phyloP scores from a whole-genome alignment of 345 rosid genomes.

The Gossypium ekmanianum region DNA sequence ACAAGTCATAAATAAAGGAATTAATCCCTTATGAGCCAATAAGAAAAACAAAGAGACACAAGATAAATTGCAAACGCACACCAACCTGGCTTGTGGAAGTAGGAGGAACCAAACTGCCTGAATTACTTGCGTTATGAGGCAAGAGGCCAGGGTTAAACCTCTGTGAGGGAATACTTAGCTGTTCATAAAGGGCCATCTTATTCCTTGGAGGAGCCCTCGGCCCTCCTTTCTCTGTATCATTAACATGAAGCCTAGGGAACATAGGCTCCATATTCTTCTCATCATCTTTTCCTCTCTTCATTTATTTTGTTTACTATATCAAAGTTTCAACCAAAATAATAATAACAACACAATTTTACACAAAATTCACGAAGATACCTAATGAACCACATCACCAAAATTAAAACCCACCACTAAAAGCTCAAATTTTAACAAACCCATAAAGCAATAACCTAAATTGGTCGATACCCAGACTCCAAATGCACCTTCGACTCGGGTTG shows the following conservation, averaged over 20 bases:
- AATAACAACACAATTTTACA: background rate
- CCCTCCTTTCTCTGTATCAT: constrained; percentile 86
- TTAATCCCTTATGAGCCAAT: background rate
- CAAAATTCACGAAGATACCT: background rate
- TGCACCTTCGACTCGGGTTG: background rate
- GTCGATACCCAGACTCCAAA: constrained; percentile 12
- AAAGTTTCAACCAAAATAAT: background rate
- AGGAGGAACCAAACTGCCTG: constrained; percentile 34
- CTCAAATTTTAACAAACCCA: constrained; percentile 2
- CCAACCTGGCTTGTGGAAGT: constrained; percentile 47
- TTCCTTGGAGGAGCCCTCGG: constrained; percentile 98
- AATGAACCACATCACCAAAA: constrained; percentile 7
- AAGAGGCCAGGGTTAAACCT: constrained; percentile 46
- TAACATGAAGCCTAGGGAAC: constrained; percentile 93
- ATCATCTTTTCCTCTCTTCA: constrained; percentile 77
- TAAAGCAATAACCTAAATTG: constrained; percentile 9
- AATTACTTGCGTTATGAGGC: constrained; percentile 33
- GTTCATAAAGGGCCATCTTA: constrained; percentile 99
- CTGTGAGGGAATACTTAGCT: constrained; percentile 80
- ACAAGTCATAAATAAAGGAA: background rate
- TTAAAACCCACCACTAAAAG: constrained; percentile 4
- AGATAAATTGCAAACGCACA: background rate
- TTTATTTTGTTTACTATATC: constrained; percentile 17
- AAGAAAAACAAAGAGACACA: background rate
- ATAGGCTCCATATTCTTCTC: constrained; percentile 70